Evolutionary conservation across 768 basidiomycete genomes (phyloP), one percentile per base, ranked within the genome.

Genomic region (Tulasnella sp.): DNA sequence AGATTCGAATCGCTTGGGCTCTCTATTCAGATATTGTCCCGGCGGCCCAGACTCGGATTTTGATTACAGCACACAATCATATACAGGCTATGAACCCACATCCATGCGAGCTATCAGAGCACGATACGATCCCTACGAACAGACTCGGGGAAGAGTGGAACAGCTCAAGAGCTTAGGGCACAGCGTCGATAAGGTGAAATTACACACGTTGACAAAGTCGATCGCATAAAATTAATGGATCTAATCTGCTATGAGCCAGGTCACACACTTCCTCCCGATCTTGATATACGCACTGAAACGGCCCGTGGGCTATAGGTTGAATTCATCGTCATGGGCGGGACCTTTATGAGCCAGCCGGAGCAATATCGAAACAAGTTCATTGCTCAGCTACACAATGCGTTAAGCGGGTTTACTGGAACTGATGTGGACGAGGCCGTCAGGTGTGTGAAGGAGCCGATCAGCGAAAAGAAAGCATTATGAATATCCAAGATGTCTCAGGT

Each of bases 301-400:
- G 5, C 45, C 45, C 24, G 15, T 55, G 21, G 1, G 24, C 19
- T 47, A 9, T 51, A 88, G 88, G 85, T 91, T 29, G 88, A 90
- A 66, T 87, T 85, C 65, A 97, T 96, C 64, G 79, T 95, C 63
- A 97, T 97, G 96, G 96, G 96, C 23, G 96, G 96, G 47, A 99
- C 96, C 10, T 99, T 99, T 72, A 97, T 99, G 93, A 97, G 94
- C 68, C 95, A 97, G 87, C 88, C 94, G 38, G 93, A 98, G 70
- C 89, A 92, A 47, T 98, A 99, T 70, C 81, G 96, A 62, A 83
- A 82, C 62, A 84, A 88, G 64, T 99, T 99, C 65, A 80, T 98
- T 56, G 93, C 95, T 1, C 94, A 97, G 63, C 76, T 99, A 58
- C 96, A 98, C 70, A 98, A 98, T 70, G 95, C 96, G 1, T 75